phyloP scores from a whole-genome alignment of 1,284 basidiomycete genomes.

The Cerrena zonata region DNA sequence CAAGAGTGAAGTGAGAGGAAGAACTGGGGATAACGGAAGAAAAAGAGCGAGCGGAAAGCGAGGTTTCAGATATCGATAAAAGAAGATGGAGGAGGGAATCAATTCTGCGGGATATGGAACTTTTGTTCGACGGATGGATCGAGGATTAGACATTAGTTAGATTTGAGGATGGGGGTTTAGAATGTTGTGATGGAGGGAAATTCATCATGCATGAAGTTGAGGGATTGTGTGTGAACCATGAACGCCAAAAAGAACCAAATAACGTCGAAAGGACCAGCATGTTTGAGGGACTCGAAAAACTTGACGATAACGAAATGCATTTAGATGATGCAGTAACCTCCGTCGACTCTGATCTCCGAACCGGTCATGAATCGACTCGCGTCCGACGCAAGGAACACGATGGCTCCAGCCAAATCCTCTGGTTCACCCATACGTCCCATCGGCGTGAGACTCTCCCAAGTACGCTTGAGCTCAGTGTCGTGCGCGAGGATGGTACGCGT shows the following conservation, averaged over 20 bases:
- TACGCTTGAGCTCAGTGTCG: conserved; percentile 72
- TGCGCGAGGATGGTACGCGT: conserved; percentile 74
- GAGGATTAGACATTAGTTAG: no score
- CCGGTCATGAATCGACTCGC: conserved; percentile 85
- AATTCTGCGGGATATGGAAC: no score
- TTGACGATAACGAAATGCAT: neutral
- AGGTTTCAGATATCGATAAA: neutral
- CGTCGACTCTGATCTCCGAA: conserved; percentile 78
- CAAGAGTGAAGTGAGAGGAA: neutral
- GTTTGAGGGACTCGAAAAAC: no score
- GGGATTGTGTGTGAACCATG: no score
- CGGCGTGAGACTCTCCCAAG: conserved; percentile 86
- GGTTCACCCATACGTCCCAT: conserved; percentile 82
- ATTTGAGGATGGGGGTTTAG: no score
- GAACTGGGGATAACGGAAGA: neutral
- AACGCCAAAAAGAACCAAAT: no score
- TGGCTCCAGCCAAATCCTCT: conserved; percentile 70
- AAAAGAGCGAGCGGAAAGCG: neutral
- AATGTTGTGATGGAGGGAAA: no score
- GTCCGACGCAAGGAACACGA: conserved; percentile 81
- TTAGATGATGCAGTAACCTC: conserved; percentile 74
- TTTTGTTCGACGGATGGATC: no score
- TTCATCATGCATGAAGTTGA: no score
- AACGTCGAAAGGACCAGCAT: no score
- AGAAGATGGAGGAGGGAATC: neutral